Percentiles rank a stretch among this genome's conserved stretches.
phyloP scores from a whole-genome alignment of 1,284 basidiomycete genomes.

The Trametes sp. region DNA sequence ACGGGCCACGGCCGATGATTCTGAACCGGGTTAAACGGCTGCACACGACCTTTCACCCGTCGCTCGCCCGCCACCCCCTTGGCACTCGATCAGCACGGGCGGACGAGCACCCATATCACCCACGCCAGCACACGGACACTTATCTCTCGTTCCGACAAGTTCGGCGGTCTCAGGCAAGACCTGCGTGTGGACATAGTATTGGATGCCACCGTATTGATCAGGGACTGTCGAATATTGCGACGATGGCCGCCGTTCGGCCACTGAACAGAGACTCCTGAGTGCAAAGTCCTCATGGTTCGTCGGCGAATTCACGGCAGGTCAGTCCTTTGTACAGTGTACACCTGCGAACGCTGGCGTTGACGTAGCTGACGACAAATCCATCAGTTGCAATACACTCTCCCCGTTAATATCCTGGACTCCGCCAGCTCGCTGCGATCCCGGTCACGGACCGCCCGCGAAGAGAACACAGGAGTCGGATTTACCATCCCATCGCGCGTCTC shows the following conservation, averaged over 20 bases:
- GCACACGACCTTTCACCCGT: not conserved
- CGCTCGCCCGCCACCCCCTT: not conserved
- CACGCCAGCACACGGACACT: not conserved
- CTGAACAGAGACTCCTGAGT: conserved; percentile 10
- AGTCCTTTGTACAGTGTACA: not conserved
- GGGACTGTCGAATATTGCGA: not conserved
- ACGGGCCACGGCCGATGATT: too few relatives aligned
- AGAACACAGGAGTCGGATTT: not conserved
- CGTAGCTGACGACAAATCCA: conserved; percentile 1
- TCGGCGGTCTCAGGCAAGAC: not conserved
- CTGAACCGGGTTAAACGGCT: not conserved
- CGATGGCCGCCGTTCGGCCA: too few relatives aligned
- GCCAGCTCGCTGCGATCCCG: not conserved
- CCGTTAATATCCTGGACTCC: not conserved
- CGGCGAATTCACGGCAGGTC: not conserved
- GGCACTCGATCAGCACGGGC: not conserved
- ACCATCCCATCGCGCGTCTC: not conserved
- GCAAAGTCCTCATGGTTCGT: conserved; percentile 7
- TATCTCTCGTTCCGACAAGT: not conserved
- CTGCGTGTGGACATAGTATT: not conserved
- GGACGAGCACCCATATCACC: not conserved
- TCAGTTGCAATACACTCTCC: not conserved
- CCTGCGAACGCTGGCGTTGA: not conserved
- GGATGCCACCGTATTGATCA: conserved; percentile 18
- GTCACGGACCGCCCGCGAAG: not conserved